A percentile compares a stretch with the other conserved stretches of the same genome.
Evolutionary conservation across 306 rosid genomes (phyloP).

Genomic region (Dalbergia oliveri): DNA sequence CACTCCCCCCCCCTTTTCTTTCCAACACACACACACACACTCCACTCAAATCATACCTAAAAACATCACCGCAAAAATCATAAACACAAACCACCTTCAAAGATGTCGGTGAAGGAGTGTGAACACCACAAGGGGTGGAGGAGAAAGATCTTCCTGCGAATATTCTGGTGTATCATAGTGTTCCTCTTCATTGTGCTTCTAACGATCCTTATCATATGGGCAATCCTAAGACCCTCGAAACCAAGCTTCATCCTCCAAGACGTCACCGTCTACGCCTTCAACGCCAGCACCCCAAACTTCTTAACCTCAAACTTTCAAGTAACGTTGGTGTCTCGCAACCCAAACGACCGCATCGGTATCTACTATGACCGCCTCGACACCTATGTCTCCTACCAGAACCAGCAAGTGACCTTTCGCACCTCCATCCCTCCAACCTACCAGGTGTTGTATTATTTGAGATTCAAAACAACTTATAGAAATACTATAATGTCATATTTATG

Average conservation of each 20-base stretch:
- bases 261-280: constrained; percentile 89
- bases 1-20: neutral
- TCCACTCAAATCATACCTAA: neutral
- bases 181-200: constrained; percentile 67
- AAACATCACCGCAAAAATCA: neutral
- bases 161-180: constrained; percentile 55
- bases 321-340: constrained; percentile 81
- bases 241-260: constrained; percentile 87
- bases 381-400: constrained; percentile 68
- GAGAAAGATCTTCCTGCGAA: neutral
- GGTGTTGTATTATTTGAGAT: neutral
- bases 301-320: constrained; percentile 79
- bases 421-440: constrained; percentile 78
- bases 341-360: constrained; percentile 80
- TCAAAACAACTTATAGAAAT: too few relatives aligned
- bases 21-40: neutral
- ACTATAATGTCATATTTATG: too few relatives aligned
- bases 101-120: constrained; percentile 72
- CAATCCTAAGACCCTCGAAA: constrained; percentile 72
- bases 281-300: constrained; percentile 70
- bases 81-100: neutral
- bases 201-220: constrained; percentile 76
- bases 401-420: constrained; percentile 79
- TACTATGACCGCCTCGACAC: constrained; percentile 86
- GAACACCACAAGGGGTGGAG: constrained; percentile 55